phyloP scores from a whole-genome alignment of 139 green algal species.

The Limnomonas spitsbergensis region DNA sequence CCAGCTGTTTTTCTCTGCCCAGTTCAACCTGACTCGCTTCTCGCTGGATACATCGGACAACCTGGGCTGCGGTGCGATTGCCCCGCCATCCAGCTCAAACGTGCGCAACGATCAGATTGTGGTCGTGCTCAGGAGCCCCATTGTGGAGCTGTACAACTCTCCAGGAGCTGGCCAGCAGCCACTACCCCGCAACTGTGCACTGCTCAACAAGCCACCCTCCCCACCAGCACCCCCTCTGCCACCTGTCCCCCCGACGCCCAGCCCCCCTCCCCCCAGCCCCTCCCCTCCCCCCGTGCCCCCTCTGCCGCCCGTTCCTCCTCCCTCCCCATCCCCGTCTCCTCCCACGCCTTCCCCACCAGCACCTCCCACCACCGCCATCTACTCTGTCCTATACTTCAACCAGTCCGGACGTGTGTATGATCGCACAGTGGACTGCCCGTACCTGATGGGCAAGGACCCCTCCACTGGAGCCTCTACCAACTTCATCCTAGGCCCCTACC shows the following conservation, averaged over 20 bases:
- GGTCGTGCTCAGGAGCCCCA: neutral
- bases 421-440: conserved; percentile 4
- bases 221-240: neutral
- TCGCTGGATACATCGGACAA: neutral
- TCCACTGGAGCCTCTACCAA: neutral
- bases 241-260: neutral
- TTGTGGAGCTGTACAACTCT: conserved; percentile 5
- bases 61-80: neutral
- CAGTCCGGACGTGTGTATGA: conserved; percentile 1
- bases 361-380: neutral
- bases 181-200: neutral
- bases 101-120: neutral
- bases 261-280: neutral
- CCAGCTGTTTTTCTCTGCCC: neutral
- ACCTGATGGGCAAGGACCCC: conserved; percentile 2
- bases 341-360: neutral
- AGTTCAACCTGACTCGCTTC: conserved; percentile 9
- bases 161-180: neutral
- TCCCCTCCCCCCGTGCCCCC: neutral
- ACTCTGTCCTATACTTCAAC: conserved; percentile 13
- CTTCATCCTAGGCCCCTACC: conserved; percentile 3
- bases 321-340: neutral
- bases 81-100: neutral
- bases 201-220: neutral
- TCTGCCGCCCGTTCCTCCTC: neutral